A percentile compares a stretch with the other conserved stretches of the same genome.
phyloP scores from a whole-genome alignment of 2,329 filamentous ascomycete species.

The Ceratocystiopsis brevicomis region DNA sequence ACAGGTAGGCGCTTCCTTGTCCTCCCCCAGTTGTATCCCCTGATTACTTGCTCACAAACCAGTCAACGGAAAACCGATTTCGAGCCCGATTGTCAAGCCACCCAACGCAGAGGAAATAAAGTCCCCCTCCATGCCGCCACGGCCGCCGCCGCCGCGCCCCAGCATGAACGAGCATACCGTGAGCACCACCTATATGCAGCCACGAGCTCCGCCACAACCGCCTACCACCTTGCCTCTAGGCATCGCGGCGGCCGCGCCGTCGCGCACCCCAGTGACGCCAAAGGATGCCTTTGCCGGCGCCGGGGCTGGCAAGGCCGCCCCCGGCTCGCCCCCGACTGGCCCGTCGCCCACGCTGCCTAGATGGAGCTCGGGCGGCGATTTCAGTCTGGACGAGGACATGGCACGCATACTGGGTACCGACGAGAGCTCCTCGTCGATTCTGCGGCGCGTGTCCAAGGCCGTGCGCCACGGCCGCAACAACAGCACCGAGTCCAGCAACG shows the following conservation, averaged over 20 bases:
- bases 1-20: slow-evolving; percentile 20
- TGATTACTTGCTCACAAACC: slow-evolving; percentile 1
- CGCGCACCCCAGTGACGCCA: slow-evolving; percentile 21
- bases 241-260: slow-evolving; percentile 28
- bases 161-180: slow-evolving; percentile 21
- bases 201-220: slow-evolving; percentile 34
- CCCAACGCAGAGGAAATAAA: slow-evolving; percentile 2
- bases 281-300: slow-evolving; percentile 25
- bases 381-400: slow-evolving; percentile 92
- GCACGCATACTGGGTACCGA: slow-evolving; percentile 68
- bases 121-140: slow-evolving; percentile 5
- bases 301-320: slow-evolving; percentile 16
- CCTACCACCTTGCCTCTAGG: slow-evolving; percentile 21
- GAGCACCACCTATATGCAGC: slow-evolving; percentile 38
- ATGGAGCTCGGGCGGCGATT: slow-evolving; percentile 66
- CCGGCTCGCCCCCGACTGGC: slow-evolving; percentile 23
- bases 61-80: slow-evolving; percentile 19
- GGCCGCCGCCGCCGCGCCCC: slow-evolving; percentile 10
- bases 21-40: neutral
- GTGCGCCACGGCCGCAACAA: slow-evolving; percentile 83
- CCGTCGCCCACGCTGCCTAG: slow-evolving; percentile 48
- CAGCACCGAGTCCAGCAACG: slow-evolving; percentile 44
- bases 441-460: slow-evolving; percentile 80
- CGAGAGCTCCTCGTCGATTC: slow-evolving; percentile 57
- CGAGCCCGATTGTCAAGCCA: slow-evolving; percentile 7